Evolutionary conservation across 495 filamentous ascomycete species (phyloP).

Genomic region (Xylaria curta): DNA sequence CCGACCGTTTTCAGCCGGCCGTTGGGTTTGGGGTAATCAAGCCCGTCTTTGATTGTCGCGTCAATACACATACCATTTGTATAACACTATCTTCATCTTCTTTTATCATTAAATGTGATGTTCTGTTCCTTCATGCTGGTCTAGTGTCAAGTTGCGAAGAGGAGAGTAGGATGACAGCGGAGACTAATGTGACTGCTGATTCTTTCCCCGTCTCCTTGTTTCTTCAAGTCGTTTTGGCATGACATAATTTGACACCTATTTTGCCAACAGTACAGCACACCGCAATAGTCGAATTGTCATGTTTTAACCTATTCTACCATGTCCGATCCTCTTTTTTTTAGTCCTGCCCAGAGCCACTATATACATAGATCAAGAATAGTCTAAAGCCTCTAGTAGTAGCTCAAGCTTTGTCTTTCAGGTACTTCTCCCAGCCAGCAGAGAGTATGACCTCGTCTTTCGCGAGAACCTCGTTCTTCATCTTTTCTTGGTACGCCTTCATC

Average conservation of each 20-base stretch:
- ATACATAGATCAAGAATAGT: slow-evolving; percentile 8
- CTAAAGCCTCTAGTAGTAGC: slow-evolving; percentile 24
- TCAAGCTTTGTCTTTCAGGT: slow-evolving; percentile 46
- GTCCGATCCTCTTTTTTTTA: not conserved
- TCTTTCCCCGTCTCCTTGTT: not conserved
- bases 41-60: not conserved
- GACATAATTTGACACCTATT: not conserved
- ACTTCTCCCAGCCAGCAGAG: slow-evolving; percentile 72
- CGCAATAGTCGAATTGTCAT: not conserved
- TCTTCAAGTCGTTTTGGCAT: not conserved
- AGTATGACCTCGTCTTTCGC: slow-evolving; percentile 71
- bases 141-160: not conserved
- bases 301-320: not conserved
- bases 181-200: not conserved
- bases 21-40: not conserved
- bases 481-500: slow-evolving; percentile 69
- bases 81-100: not conserved
- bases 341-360: not conserved
- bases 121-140: not conserved
- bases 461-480: slow-evolving; percentile 67
- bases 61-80: slow-evolving; percentile 15
- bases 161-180: not conserved
- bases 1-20: not conserved
- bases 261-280: not conserved
- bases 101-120: not conserved